Evolutionary conservation across 2,329 filamentous ascomycete genomes (phyloP).

Genomic region (Verticillium zaregamsianum): DNA sequence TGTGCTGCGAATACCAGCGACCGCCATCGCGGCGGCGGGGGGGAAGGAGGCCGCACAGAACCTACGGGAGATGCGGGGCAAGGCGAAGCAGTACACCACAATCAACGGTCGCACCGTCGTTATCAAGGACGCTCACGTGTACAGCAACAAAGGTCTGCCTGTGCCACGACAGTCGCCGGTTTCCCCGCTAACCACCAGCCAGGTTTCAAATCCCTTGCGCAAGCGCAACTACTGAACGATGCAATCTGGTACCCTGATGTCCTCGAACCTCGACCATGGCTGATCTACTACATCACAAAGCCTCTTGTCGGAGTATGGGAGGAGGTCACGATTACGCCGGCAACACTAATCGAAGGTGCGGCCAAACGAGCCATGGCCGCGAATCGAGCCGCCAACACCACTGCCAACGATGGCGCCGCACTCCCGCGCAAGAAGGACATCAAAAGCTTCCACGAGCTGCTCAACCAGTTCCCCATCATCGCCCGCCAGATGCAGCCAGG

Average conservation of each 20-base stretch:
- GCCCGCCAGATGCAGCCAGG: slow-evolving; percentile 93
- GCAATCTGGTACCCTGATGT: slow-evolving; percentile 83
- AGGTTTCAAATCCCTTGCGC: slow-evolving; percentile 90
- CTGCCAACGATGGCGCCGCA: slow-evolving; percentile 37
- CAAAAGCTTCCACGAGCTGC: slow-evolving; percentile 81
- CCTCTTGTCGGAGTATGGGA: slow-evolving; percentile 84
- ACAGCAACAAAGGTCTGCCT: slow-evolving; percentile 83
- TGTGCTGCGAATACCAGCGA: slow-evolving; percentile 76
- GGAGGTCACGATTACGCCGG: slow-evolving; percentile 66
- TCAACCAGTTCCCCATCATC: slow-evolving; percentile 92
- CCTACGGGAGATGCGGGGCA: slow-evolving; percentile 81
- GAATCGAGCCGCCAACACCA: slow-evolving; percentile 29
- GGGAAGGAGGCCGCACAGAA: slow-evolving; percentile 57
- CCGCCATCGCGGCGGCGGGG: slow-evolving; percentile 42
- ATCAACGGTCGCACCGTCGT: slow-evolving; percentile 90
- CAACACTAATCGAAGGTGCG: slow-evolving; percentile 48
- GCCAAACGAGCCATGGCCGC: slow-evolving; percentile 31
- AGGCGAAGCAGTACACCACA: slow-evolving; percentile 91
- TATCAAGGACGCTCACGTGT: slow-evolving; percentile 87
- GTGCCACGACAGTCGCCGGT: not conserved
- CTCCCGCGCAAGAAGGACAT: slow-evolving; percentile 80
- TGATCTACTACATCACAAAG: slow-evolving; percentile 91
- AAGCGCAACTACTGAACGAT: slow-evolving; percentile 82
- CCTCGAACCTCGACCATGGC: slow-evolving; percentile 89
- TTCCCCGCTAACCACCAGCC: slow-evolving; percentile 3